Conservation (phyloP, 345 rosid species). For the Populus davidiana region DNA sequence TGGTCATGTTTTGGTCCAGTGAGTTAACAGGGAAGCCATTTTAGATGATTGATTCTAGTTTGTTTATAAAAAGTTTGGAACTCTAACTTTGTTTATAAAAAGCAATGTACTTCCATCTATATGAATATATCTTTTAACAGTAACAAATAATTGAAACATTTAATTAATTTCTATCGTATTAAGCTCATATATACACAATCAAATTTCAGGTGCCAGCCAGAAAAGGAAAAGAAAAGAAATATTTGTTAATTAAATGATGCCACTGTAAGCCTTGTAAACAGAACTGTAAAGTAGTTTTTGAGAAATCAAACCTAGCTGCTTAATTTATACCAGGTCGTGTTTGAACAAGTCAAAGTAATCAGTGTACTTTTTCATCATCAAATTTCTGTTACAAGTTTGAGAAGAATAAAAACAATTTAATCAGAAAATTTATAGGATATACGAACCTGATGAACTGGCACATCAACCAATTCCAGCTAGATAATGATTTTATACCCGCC, state of each 20-base stretch:
- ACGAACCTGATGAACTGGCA: neutral
- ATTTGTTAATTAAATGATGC: neutral
- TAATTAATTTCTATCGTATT: neutral
- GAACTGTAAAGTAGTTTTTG: neutral
- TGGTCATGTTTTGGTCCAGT: neutral
- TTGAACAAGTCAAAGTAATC: constrained; percentile 8
- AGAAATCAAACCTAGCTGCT: constrained; percentile 7
- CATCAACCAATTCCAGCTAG: constrained; percentile 24
- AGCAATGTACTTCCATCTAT: too few species aligned
- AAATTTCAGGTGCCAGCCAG: neutral
- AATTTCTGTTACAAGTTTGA: constrained; percentile 5
- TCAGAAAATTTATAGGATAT: neutral
- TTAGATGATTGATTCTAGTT: too few species aligned
- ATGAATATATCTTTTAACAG: neutral
- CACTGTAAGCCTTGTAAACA: neutral
- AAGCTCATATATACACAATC: neutral
- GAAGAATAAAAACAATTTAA: neutral
- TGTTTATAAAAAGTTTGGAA: too few species aligned
- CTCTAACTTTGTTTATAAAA: too few species aligned
- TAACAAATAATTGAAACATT: neutral
- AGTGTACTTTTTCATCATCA: neutral
- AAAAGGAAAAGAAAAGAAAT: neutral
- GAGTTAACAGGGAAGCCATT: too few species aligned
- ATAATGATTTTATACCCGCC: constrained; percentile 29
- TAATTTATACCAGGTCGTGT: too few species aligned